Evolutionary conservation across 2,329 filamentous ascomycete genomes (phyloP).

Genomic region (Xylariaceae sp.): DNA sequence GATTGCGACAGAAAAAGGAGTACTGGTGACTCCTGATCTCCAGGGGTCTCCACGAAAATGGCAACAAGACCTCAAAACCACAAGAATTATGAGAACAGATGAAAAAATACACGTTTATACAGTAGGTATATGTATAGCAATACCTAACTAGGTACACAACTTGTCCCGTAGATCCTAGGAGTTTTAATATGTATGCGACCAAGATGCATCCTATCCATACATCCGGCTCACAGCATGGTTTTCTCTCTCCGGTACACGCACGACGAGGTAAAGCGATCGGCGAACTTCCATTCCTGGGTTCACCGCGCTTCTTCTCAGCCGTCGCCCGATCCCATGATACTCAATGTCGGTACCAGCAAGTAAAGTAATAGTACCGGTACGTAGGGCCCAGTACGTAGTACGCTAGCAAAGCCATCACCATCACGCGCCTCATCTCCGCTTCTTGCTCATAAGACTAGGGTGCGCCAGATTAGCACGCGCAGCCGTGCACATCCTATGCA

Average conservation of each 20-base stretch:
- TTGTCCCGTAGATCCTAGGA: not conserved
- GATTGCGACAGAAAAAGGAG: no score
- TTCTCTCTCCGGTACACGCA: no score
- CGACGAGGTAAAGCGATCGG: not conserved
- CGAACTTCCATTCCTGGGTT: no score
- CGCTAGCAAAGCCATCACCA: not conserved
- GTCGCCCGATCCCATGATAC: not conserved
- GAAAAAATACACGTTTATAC: constrained; percentile 17
- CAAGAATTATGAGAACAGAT: not conserved
- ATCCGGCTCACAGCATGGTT: not conserved
- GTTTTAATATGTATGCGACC: not conserved
- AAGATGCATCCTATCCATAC: not conserved
- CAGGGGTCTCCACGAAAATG: not conserved
- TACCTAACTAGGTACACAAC: not conserved
- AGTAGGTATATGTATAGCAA: constrained; percentile 1
- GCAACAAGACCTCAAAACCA: not conserved
- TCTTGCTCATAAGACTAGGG: constrained; percentile 26
- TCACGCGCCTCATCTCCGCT: constrained; percentile 28
- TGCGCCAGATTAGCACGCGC: constrained; percentile 66
- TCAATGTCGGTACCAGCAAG: no score
- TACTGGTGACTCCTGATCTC: no score
- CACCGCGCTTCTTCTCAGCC: not conserved
- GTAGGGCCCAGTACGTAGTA: no score
- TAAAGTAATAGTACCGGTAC: no score
- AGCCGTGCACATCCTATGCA: constrained; percentile 78